Evolutionary conservation across 805 yeast genomes (phyloP).

Genomic region (Ogataea kodamae): DNA sequence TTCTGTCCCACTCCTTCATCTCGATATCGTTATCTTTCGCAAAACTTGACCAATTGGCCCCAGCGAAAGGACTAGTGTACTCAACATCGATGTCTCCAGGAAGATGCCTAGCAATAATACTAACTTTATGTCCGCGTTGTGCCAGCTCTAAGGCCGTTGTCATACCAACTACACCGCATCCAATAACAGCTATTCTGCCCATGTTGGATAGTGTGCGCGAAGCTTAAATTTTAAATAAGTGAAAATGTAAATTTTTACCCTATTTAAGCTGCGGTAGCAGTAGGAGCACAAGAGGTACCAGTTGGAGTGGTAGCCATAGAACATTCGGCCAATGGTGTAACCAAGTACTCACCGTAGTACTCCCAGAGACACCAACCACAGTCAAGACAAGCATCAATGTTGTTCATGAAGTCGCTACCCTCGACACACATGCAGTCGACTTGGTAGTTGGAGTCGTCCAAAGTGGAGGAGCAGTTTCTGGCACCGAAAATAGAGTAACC

Average conservation of each 20-base stretch:
- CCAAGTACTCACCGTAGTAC: slow-evolving; percentile 31
- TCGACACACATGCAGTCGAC: slow-evolving; percentile 31
- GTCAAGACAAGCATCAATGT: slow-evolving; percentile 31
- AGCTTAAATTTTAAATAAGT: not conserved
- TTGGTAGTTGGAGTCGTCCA: slow-evolving; percentile 24
- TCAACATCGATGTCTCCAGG: slow-evolving; percentile 54
- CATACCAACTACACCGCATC: slow-evolving; percentile 50
- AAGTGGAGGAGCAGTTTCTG: slow-evolving; percentile 28
- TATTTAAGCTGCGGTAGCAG: slow-evolving; percentile 8
- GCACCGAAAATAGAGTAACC: slow-evolving; percentile 34
- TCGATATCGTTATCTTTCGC: slow-evolving; percentile 41
- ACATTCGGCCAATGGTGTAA: slow-evolving; percentile 30
- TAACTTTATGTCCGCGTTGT: slow-evolving; percentile 39
- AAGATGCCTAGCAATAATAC: slow-evolving; percentile 42
- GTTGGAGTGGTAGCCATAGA: slow-evolving; percentile 31
- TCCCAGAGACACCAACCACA: slow-evolving; percentile 40
- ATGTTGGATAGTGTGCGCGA: slow-evolving; percentile 2
- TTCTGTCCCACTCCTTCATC: slow-evolving; percentile 40
- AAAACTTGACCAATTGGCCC: slow-evolving; percentile 69
- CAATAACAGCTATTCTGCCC: slow-evolving; percentile 15
- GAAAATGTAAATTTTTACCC: not conserved
- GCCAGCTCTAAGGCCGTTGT: slow-evolving; percentile 46
- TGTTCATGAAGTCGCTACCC: slow-evolving; percentile 23
- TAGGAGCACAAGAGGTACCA: slow-evolving; percentile 26
- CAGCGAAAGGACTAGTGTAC: slow-evolving; percentile 67